Percentiles rank a stretch among this genome's conserved stretches.
Conservation (phyloP, 2,329 filamentous ascomycete species). For the Claviceps fusiformis region DNA sequence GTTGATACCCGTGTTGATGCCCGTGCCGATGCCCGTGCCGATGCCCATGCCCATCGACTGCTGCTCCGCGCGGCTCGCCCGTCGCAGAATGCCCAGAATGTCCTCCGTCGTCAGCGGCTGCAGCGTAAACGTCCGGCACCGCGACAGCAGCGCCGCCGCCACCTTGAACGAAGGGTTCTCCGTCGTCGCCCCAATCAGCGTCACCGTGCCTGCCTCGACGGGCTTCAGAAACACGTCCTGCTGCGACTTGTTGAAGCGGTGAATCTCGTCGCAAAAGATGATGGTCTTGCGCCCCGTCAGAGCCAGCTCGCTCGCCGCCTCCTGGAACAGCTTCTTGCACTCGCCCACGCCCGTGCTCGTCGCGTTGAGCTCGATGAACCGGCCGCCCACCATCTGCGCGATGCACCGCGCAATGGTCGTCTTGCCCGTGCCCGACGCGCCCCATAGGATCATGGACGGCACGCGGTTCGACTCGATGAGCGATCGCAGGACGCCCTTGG, state of each 20-base stretch:
- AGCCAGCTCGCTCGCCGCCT: conserved; percentile 65
- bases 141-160: conserved; percentile 70
- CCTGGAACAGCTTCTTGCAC: conserved; percentile 81
- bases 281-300: conserved; percentile 86
- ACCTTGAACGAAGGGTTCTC: conserved; percentile 96
- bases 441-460: conserved; percentile 94
- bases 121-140: conserved; percentile 84
- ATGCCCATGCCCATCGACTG: background rate
- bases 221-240: conserved; percentile 91
- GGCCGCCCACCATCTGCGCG: conserved; percentile 63
- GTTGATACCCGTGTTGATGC: too few species aligned
- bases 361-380: conserved; percentile 93
- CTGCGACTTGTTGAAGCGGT: conserved; percentile 80
- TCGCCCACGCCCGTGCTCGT: conserved; percentile 79
- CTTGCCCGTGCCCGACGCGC: conserved; percentile 67
- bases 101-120: conserved; percentile 59
- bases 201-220: conserved; percentile 82
- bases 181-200: conserved; percentile 86
- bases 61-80: conserved; percentile 54
- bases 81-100: conserved; percentile 57
- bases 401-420: conserved; percentile 89
- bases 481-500: conserved; percentile 67
- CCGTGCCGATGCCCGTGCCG: too few species aligned
- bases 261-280: conserved; percentile 95
- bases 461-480: conserved; percentile 77